Evolutionary conservation across 805 yeast genomes (phyloP).

Genomic region (Ogataea salicorniae): DNA sequence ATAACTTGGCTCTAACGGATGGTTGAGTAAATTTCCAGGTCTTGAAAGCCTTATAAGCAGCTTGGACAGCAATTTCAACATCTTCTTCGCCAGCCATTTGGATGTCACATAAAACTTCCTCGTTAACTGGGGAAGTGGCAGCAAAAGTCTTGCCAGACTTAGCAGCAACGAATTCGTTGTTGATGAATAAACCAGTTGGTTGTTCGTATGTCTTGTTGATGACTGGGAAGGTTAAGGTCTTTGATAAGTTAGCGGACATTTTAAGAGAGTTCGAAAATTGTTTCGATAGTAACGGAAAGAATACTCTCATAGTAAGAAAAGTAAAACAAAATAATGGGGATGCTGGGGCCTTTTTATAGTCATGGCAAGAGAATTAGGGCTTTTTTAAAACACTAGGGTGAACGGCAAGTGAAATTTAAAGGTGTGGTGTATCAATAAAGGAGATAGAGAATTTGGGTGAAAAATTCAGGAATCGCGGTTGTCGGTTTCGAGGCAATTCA

Average conservation of each 20-base stretch:
- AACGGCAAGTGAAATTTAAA: no score
- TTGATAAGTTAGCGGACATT: slow-evolving; percentile 17
- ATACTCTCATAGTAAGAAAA: background rate
- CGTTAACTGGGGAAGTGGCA: slow-evolving; percentile 64
- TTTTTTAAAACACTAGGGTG: no score
- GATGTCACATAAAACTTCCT: slow-evolving; percentile 61
- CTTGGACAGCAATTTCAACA: slow-evolving; percentile 78
- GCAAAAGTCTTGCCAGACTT: slow-evolving; percentile 53
- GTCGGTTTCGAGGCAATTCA: no score
- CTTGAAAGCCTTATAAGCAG: slow-evolving; percentile 75
- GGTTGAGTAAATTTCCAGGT: slow-evolving; percentile 72
- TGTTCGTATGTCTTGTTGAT: slow-evolving; percentile 31
- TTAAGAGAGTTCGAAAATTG: slow-evolving; percentile 1
- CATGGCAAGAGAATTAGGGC: no score
- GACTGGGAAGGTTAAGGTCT: slow-evolving; percentile 30
- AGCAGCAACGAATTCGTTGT: slow-evolving; percentile 57
- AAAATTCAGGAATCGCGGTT: no score
- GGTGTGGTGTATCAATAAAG: no score
- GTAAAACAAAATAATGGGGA: background rate
- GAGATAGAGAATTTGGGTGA: no score
- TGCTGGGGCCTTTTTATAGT: slow-evolving; percentile 1
- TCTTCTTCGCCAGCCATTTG: slow-evolving; percentile 77
- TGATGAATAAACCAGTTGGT: slow-evolving; percentile 58
- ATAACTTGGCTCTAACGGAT: slow-evolving; percentile 53
- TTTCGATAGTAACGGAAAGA: background rate